phyloP scores from a whole-genome alignment of 805 yeast species.

The Myxozyma nipponensis region DNA sequence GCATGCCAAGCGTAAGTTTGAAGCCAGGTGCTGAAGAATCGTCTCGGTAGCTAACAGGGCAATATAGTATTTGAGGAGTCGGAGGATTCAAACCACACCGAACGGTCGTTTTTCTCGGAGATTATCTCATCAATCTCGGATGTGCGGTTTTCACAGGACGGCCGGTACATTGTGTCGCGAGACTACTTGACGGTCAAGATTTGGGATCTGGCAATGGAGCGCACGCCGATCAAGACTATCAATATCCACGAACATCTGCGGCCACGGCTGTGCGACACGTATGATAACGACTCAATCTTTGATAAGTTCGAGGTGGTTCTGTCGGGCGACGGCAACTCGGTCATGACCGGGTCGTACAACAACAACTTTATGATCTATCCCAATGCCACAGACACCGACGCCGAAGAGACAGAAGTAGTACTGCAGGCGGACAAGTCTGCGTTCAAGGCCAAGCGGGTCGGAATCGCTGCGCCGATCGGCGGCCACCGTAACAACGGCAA shows the following conservation, averaged over 20 bases:
- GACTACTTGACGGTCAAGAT: constrained; percentile 96
- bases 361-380: constrained; percentile 97
- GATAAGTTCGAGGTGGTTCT: constrained; percentile 97
- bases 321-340: constrained; percentile 84
- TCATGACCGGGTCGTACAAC: constrained; percentile 96
- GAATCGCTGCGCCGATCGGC: constrained; percentile 45
- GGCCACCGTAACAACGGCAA: constrained; percentile 33
- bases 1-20: constrained; percentile 50
- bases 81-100: constrained; percentile 66
- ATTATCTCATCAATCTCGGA: constrained; percentile 92
- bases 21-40: neutral
- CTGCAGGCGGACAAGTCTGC: constrained; percentile 98
- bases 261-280: constrained; percentile 91
- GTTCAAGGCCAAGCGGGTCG: constrained; percentile 72
- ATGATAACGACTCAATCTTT: constrained; percentile 96
- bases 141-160: constrained; percentile 86
- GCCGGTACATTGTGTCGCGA: constrained; percentile 91
- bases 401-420: constrained; percentile 58
- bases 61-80: constrained; percentile 74
- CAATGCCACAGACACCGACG: constrained; percentile 42
- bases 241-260: constrained; percentile 93
- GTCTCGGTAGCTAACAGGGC: neutral
- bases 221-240: constrained; percentile 87
- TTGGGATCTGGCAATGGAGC: constrained; percentile 98
- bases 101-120: constrained; percentile 94